Base-by-base conservation (phyloP, 495 filamentous ascomycete genomes). In the Trichocladium antarcticum region DNA sequence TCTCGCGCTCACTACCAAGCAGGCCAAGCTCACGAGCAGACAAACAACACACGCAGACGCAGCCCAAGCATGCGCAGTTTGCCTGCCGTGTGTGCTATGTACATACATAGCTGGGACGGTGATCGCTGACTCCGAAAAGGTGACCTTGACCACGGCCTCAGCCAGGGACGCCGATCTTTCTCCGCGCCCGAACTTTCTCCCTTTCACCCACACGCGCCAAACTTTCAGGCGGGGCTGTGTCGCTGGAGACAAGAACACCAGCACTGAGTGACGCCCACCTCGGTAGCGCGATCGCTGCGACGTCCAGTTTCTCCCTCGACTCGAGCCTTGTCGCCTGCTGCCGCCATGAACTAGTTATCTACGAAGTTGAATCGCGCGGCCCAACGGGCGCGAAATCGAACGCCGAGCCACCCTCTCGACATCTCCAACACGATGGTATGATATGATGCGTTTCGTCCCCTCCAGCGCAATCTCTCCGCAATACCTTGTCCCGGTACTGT, bases 271-370 rank as follows among this genome's bases (percentile, higher is more conserved):
- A 20, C 24, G 24, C 8, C 8, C 8, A 8, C 8, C 24, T 27
- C 4, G 24, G 24, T 27, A 27, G 8, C 24, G 24, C 24, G 8
- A 3, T 4, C 24, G 24, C 24, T 27, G 24, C 24, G 24, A 3
- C 24, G 8, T 27, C 24, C 24, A 27, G 24, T 8, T 12, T 31
- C 32, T 15, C 32, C 15, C 27, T 34, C n/a, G n/a, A n/a, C n/a
- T 35, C 19, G 1, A 34, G 24, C 35, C 14, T 43, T 41, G 9
- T 12, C 11, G 6, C 16, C n/a, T 20, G 17, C 14, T 32, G 55
- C 47, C 61, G 57, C 32, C 52, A 64, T 64, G 59, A 62, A 64
- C 50, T 62, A 60, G 61, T 55, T 60, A 53, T 46, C 45, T 52
- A 51, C 15, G 34, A 57, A 45, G 50, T 55, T 62, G 52, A 47